Evolutionary conservation across 108 stramenopile genomes (phyloP).

Genomic region (Cyclotella baltica): DNA sequence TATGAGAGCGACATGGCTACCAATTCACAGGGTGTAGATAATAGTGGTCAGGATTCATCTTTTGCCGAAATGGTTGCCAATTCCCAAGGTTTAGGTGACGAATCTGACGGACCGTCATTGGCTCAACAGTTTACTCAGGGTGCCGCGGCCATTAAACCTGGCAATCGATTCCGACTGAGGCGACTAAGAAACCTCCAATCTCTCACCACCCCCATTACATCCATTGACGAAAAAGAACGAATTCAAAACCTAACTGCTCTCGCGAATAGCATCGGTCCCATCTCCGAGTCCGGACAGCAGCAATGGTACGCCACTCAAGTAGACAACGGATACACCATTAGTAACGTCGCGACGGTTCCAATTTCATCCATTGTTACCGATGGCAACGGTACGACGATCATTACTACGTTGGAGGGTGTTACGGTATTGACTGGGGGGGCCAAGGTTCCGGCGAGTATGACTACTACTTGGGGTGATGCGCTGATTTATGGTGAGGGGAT

Average conservation of each 20-base stretch:
- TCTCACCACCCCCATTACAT: neutral
- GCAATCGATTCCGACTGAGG: neutral
- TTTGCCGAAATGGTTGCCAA: neutral
- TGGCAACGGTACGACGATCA: slow-evolving; percentile 37
- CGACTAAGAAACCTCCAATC: neutral
- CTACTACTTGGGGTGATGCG: slow-evolving; percentile 28
- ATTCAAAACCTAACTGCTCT: neutral
- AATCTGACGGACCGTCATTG: neutral
- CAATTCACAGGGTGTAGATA: neutral
- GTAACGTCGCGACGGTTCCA: slow-evolving; percentile 7
- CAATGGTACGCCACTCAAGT: slow-evolving; percentile 26
- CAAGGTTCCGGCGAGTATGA: slow-evolving; percentile 18
- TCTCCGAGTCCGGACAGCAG: neutral
- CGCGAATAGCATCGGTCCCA: neutral
- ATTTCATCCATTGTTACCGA: slow-evolving; percentile 35
- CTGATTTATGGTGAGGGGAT: slow-evolving; percentile 32
- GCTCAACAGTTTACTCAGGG: slow-evolving; percentile 1
- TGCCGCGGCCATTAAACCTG: neutral
- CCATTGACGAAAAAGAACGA: too few relatives aligned
- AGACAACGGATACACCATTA: neutral
- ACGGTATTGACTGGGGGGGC: slow-evolving; percentile 30
- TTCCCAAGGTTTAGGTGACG: neutral
- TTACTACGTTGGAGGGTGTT: slow-evolving; percentile 24
- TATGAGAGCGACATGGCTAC: neutral
- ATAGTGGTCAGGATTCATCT: neutral